Evolutionary conservation across 83 land plant genomes (phyloP).

Genomic region (Diphasiastrum complanatum): DNA sequence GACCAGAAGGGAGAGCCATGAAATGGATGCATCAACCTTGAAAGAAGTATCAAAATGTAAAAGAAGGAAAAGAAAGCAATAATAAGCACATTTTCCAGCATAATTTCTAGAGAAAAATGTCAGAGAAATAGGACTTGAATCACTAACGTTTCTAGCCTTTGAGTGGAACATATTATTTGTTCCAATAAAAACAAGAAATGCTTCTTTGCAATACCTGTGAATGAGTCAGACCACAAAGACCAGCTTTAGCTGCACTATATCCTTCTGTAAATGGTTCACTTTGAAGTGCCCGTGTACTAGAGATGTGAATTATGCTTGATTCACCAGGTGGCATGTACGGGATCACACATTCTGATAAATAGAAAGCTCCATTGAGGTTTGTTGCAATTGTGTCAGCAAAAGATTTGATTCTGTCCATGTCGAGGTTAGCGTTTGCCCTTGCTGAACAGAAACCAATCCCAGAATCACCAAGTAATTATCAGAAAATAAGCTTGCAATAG

Average conservation of each 20-base stretch:
- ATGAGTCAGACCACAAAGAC: constrained; percentile 41
- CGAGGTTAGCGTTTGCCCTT: constrained; percentile 8
- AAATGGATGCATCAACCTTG: too few relatives aligned
- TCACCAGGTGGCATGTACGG: constrained; percentile 36
- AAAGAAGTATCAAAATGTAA: too few relatives aligned
- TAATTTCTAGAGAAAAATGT: too few relatives aligned
- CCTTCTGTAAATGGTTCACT: constrained; percentile 38
- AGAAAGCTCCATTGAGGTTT: constrained; percentile 34
- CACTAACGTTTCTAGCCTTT: too few relatives aligned
- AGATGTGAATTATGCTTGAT: constrained; percentile 39
- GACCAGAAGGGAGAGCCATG: too few relatives aligned
- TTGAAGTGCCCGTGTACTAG: constrained; percentile 40
- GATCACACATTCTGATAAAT: constrained; percentile 24
- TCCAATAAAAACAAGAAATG: background rate
- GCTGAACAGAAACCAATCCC: constrained; percentile 10
- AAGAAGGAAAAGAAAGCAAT: too few relatives aligned
- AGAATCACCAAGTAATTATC: background rate
- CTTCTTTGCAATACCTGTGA: constrained; percentile 24
- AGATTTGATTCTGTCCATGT: constrained; percentile 14
- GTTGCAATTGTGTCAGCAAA: constrained; percentile 29
- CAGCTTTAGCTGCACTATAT: constrained; percentile 43
- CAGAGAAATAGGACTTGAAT: too few relatives aligned
- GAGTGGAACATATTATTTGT: too few relatives aligned
- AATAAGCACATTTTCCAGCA: too few relatives aligned
- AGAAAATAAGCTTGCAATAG: too few relatives aligned